Evolutionary conservation across 2,329 filamentous ascomycete genomes (phyloP).

Genomic region (Ascomycota sp.): DNA sequence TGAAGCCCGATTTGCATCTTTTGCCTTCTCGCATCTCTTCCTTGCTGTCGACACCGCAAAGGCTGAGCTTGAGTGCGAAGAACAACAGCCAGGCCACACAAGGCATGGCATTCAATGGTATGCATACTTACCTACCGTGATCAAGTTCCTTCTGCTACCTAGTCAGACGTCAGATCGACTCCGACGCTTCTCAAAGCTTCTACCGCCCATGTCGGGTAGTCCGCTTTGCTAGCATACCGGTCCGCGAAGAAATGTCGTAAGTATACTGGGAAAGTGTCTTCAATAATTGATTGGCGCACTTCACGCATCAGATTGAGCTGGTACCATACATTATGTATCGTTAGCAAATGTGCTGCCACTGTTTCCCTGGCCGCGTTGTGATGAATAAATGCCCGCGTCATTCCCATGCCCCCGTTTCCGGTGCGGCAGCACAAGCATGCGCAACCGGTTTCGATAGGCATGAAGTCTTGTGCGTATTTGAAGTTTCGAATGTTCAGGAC

Average conservation of each 20-base stretch:
- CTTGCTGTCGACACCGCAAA: too few species aligned
- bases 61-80: too few species aligned
- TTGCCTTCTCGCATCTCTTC: too few species aligned
- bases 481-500: conserved; percentile 70
- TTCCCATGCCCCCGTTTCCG: conserved; percentile 50
- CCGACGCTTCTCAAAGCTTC: conserved; percentile 60
- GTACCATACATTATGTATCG: conserved; percentile 92
- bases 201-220: conserved; percentile 70
- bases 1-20: too few species aligned
- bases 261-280: conserved; percentile 62
- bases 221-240: conserved; percentile 41
- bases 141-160: background rate
- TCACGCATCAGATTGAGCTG: conserved; percentile 66
- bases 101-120: too few species aligned
- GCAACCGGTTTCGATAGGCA: conserved; percentile 66
- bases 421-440: conserved; percentile 57
- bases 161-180: conserved; percentile 32
- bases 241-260: conserved; percentile 57
- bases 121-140: too few species aligned
- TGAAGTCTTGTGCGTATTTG: conserved; percentile 58
- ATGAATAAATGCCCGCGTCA: conserved; percentile 77
- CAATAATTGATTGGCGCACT: conserved; percentile 57
- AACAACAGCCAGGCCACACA: too few species aligned
- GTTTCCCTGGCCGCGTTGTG: conserved; percentile 92
- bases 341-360: conserved; percentile 64